These are phyloP conservation scores for Gentiana dahurica DNA, from an alignment of 257 asterid genomes.

Conservation along the genomic window DNA sequence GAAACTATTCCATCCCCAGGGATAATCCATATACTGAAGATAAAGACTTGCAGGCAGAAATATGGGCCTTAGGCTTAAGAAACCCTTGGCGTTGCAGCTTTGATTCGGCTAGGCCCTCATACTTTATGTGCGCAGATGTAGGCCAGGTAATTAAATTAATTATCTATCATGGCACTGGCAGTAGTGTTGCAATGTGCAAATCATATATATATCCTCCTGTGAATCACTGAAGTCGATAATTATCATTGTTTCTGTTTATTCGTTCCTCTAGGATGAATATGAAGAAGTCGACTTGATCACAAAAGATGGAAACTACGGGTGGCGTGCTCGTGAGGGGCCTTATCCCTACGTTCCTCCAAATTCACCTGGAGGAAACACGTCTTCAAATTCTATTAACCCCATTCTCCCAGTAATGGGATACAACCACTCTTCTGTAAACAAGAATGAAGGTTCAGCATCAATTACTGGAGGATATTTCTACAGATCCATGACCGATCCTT, in stretches of 20 bases:
- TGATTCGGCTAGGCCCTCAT: slow-evolving; percentile 78
- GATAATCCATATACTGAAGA: slow-evolving; percentile 67
- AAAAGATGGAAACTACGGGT: slow-evolving; percentile 82
- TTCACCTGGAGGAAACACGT: slow-evolving; percentile 39
- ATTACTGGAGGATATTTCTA: slow-evolving; percentile 84
- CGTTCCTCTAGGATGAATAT: slow-evolving; percentile 39
- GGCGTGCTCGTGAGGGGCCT: slow-evolving; percentile 70
- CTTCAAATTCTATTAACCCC: slow-evolving; percentile 27
- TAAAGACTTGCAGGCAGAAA: slow-evolving; percentile 52
- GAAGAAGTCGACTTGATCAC: slow-evolving; percentile 83
- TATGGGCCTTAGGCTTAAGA: slow-evolving; percentile 79
- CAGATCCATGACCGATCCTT: slow-evolving; percentile 67
- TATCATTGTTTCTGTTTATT: no score
- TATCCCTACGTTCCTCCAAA: slow-evolving; percentile 20
- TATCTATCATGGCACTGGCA: no score
- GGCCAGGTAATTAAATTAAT: slow-evolving; percentile 53
- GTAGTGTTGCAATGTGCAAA: no score
- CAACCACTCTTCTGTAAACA: slow-evolving; percentile 60
- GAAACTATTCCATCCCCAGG: slow-evolving; percentile 76
- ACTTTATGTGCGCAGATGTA: slow-evolving; percentile 67
- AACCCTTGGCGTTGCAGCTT: slow-evolving; percentile 99
- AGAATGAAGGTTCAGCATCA: slow-evolving; percentile 68
- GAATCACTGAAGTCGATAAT: no score
- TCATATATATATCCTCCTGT: no score
- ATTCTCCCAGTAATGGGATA: slow-evolving; percentile 89